These are phyloP conservation scores for Omphalotus olearius DNA, from an alignment of 1,284 basidiomycete genomes.

Conservation along the genomic window DNA sequence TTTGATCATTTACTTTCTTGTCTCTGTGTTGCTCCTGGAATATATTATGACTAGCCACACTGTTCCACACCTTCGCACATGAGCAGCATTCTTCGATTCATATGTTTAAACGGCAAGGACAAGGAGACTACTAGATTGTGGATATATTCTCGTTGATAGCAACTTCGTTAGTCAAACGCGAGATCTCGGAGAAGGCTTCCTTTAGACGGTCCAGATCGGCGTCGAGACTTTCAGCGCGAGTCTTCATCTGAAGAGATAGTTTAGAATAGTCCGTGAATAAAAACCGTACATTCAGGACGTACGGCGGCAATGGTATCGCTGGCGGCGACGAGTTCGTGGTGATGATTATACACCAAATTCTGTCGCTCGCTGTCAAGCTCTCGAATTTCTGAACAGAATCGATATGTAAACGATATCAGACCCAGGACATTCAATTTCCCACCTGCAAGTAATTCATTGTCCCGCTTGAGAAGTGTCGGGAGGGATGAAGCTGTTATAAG, in stretches of 20 bases:
- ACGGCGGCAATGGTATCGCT: slow-evolving; percentile 88
- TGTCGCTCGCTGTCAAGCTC: slow-evolving; percentile 87
- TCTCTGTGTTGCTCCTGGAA: no score
- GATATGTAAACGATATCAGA: slow-evolving; percentile 4
- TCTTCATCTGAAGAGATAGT: slow-evolving; percentile 63
- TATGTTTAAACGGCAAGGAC: no score
- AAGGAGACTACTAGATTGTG: no score
- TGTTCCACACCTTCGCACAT: no score
- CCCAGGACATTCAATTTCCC: slow-evolving; percentile 10
- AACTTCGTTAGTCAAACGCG: slow-evolving; percentile 69
- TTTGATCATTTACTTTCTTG: no score
- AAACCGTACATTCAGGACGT: slow-evolving; percentile 22
- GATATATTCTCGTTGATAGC: slow-evolving; percentile 38
- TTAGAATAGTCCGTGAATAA: neutral
- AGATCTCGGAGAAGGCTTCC: slow-evolving; percentile 81
- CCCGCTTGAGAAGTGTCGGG: slow-evolving; percentile 64
- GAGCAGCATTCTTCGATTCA: no score
- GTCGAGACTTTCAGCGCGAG: slow-evolving; percentile 77
- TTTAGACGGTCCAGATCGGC: slow-evolving; percentile 76
- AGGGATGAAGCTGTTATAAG: slow-evolving; percentile 77
- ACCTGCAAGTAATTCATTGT: slow-evolving; percentile 76
- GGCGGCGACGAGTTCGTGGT: slow-evolving; percentile 89
- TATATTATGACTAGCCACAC: no score
- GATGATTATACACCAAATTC: slow-evolving; percentile 90
- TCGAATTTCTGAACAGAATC: slow-evolving; percentile 61